Percentiles rank a stretch among this genome's conserved stretches.
Conservation (phyloP, 1,139 yeast genomes). For the Meyerozyma guilliermondii region DNA sequence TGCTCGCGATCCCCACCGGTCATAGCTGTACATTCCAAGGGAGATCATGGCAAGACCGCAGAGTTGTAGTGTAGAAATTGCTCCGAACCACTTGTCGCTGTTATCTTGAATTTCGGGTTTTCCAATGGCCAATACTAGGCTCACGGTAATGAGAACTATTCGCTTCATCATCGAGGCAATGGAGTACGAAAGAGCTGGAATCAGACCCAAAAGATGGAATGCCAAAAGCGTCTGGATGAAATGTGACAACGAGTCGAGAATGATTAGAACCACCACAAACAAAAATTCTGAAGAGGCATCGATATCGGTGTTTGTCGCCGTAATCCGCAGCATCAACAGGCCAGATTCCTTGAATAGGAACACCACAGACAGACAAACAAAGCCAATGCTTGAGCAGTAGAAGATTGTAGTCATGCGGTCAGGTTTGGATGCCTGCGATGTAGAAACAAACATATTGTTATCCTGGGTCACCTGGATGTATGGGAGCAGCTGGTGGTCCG, state of each 20-base stretch:
- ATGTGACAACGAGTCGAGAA: constrained; percentile 30
- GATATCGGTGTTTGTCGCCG: constrained; percentile 13
- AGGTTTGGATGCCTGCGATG: constrained; percentile 22
- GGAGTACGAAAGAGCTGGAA: constrained; percentile 38
- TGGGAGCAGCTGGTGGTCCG: constrained; percentile 2
- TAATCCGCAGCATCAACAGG: constrained; percentile 7
- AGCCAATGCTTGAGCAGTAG: constrained; percentile 33
- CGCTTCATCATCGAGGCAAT: constrained; percentile 43
- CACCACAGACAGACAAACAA: constrained; percentile 26
- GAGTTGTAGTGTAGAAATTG: constrained; percentile 24
- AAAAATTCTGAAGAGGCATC: constrained; percentile 19
- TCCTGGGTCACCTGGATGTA: constrained; percentile 16
- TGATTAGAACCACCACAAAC: constrained; percentile 19
- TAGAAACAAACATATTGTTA: constrained; percentile 15
- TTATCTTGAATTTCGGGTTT: constrained; percentile 6
- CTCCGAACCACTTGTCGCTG: constrained; percentile 20
- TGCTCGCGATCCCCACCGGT: constrained; percentile 32
- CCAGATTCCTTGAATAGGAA: constrained; percentile 29
- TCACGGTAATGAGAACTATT: constrained; percentile 32
- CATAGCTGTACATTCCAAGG: constrained; percentile 35
- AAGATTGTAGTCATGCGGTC: constrained; percentile 36
- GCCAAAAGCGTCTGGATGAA: constrained; percentile 34
- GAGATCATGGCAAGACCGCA: constrained; percentile 27
- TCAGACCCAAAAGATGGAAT: constrained; percentile 32
- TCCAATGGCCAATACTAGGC: constrained; percentile 24